phyloP scores from a whole-genome alignment of 352 stramenopile species.

The Phytophthora macrochlamydospora region DNA sequence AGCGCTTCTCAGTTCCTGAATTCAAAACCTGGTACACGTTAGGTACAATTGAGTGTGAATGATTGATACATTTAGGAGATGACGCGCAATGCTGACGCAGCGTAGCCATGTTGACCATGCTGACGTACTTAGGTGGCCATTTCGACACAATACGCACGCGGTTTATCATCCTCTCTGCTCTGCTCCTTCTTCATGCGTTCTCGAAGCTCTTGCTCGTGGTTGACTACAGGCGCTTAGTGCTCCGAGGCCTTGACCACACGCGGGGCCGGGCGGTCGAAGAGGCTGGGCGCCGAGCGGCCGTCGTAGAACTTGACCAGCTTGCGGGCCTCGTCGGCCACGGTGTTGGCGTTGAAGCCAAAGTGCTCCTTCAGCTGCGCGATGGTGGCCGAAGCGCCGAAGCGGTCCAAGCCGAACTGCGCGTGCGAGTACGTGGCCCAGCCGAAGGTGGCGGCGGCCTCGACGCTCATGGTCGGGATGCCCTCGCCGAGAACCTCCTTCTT shows the following conservation, averaged over 20 bases:
- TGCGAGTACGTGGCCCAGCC: slow-evolving; percentile 97
- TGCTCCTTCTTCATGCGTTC: neutral
- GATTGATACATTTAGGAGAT: neutral
- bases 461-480: slow-evolving; percentile 93
- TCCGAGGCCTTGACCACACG: slow-evolving; percentile 67
- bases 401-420: slow-evolving; percentile 90
- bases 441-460: slow-evolving; percentile 94
- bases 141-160: neutral
- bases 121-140: neutral
- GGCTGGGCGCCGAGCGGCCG: slow-evolving; percentile 59
- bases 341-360: slow-evolving; percentile 97
- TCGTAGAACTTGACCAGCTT: slow-evolving; percentile 95
- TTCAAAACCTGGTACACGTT: neutral
- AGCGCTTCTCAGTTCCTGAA: slow-evolving; percentile 13
- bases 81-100: neutral
- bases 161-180: neutral
- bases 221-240: slow-evolving; percentile 46
- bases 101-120: neutral
- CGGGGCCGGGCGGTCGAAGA: slow-evolving; percentile 75
- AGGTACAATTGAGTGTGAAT: neutral
- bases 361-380: slow-evolving; percentile 90
- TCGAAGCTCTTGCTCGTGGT: neutral
- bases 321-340: slow-evolving; percentile 92
- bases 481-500: slow-evolving; percentile 95
- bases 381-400: slow-evolving; percentile 90